Evolutionary conservation across 345 rosid genomes (phyloP).

Genomic region (Cardamine occulta): DNA sequence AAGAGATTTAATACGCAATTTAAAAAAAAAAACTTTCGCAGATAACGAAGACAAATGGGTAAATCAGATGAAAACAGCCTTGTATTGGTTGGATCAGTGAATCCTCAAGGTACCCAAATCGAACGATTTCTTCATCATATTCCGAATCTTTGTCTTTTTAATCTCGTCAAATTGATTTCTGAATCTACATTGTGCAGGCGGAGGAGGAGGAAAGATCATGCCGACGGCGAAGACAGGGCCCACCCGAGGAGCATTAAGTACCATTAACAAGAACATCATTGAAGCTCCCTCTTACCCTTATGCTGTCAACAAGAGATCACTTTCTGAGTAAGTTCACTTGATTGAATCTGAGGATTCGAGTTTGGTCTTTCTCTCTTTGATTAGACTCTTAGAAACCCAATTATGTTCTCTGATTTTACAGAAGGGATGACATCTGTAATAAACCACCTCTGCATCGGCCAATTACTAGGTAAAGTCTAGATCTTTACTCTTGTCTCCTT

Average conservation of each 20-base stretch:
- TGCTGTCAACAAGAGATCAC: constrained; percentile 66
- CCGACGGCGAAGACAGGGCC: constrained; percentile 49
- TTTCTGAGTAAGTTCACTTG: constrained; percentile 59
- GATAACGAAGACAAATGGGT: constrained; percentile 51
- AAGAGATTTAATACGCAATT: background rate
- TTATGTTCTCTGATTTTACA: constrained; percentile 20
- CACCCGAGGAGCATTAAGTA: constrained; percentile 70
- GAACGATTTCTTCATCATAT: background rate
- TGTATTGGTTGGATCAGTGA: constrained; percentile 56
- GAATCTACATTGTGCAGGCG: constrained; percentile 38
- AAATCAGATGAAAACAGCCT: constrained; percentile 76
- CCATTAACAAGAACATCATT: constrained; percentile 62
- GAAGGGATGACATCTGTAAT: constrained; percentile 55
- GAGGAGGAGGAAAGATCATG: constrained; percentile 62
- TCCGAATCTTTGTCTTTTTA: background rate
- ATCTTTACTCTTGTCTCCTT: constrained; percentile 24
- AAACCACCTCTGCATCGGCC: constrained; percentile 75
- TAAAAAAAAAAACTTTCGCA: constrained; percentile 27
- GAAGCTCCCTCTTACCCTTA: constrained; percentile 64
- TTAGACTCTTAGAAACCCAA: background rate
- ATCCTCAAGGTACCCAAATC: constrained; percentile 54
- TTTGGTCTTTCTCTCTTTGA: background rate
- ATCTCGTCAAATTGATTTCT: constrained; percentile 25
- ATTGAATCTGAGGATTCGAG: background rate
- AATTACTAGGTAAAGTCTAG: constrained; percentile 65